phyloP scores from a whole-genome alignment of 345 rosid genomes.

The Atalantia buxifolia region DNA sequence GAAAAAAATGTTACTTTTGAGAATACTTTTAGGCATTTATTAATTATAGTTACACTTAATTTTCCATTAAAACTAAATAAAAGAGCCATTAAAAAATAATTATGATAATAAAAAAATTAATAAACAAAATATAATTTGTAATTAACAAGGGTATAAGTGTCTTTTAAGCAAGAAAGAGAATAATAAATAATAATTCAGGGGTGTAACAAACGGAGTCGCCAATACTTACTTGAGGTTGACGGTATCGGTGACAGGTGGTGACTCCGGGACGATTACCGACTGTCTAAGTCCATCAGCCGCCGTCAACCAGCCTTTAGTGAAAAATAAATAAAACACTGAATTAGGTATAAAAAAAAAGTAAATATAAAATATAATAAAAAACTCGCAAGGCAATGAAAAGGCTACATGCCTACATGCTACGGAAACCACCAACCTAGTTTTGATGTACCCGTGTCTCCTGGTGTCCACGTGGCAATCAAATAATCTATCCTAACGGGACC shows the following conservation, averaged over 20 bases:
- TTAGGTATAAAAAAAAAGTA: neutral
- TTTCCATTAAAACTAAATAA: too few species aligned
- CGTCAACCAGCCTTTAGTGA: constrained; percentile 41
- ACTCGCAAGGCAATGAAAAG: neutral
- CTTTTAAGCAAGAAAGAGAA: neutral
- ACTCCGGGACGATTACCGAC: constrained; percentile 16
- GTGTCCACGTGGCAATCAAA: constrained; percentile 35
- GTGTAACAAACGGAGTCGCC: neutral
- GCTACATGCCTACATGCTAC: neutral
- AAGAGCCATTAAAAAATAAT: too few species aligned
- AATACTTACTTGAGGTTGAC: constrained; percentile 51
- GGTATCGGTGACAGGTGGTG: constrained; percentile 28
- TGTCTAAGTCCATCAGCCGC: constrained; percentile 25
- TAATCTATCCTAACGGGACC: neutral
- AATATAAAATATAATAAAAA: too few species aligned
- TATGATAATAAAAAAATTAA: too few species aligned
- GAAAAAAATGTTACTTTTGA: too few species aligned
- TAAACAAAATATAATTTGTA: neutral
- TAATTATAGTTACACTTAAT: too few species aligned
- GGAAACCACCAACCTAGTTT: neutral
- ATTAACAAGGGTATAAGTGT: neutral
- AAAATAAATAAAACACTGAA: neutral
- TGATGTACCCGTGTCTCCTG: neutral
- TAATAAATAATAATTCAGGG: neutral
- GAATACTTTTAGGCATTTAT: too few species aligned